Percentiles rank a stretch among this genome's conserved stretches.
phyloP scores from a whole-genome alignment of 2,329 filamentous ascomycete genomes.

The Pseudogymnoascus sp. region DNA sequence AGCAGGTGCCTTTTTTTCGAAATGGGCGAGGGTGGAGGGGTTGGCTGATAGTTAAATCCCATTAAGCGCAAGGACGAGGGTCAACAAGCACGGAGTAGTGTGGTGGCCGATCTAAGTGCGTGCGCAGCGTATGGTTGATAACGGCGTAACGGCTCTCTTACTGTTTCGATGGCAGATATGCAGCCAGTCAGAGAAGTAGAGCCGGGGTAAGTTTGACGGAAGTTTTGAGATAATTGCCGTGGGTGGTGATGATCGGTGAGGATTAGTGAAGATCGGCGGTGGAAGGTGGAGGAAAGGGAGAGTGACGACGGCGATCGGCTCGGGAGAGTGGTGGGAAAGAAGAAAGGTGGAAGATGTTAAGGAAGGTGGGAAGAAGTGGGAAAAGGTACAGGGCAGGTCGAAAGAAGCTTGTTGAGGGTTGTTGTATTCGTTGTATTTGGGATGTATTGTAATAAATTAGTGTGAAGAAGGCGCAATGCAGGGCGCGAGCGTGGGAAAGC shows the following conservation, averaged over 20 bases:
- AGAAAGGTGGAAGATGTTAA: not conserved
- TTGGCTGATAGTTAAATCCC: not conserved
- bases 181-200: not conserved
- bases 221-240: constrained; percentile 2
- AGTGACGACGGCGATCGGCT: not conserved
- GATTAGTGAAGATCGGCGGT: not conserved
- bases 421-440: not conserved
- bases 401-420: not conserved
- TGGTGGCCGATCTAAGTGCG: not conserved
- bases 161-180: not conserved
- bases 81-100: not conserved
- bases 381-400: not conserved
- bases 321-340: not conserved
- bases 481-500: not conserved
- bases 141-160: not conserved
- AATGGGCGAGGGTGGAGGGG: not conserved
- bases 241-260: not conserved
- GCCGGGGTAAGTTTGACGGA: not conserved
- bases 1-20: not conserved
- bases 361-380: not conserved
- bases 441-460: not conserved
- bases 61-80: not conserved
- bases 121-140: not conserved
- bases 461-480: not conserved
- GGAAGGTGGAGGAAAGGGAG: not conserved